Evolutionary conservation across 2,329 filamentous ascomycete species (phyloP).

Genomic region (Lecanicillium sp.): DNA sequence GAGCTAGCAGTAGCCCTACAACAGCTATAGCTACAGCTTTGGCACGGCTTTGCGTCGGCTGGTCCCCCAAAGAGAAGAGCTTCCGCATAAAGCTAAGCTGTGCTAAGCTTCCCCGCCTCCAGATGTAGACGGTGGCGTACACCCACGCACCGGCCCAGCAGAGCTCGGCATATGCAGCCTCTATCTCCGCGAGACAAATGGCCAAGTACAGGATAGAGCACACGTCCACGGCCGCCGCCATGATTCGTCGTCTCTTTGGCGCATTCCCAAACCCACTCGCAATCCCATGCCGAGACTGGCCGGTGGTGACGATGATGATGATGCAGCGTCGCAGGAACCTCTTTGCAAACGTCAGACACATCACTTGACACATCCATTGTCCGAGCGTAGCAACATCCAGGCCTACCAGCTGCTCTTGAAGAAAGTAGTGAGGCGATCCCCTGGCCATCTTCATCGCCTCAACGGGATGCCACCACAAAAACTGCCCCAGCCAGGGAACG

Average conservation of each 20-base stretch:
- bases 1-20: constrained; percentile 6
- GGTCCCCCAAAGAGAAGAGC: no score
- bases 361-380: constrained; percentile 6
- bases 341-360: constrained; percentile 3
- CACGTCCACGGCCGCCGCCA: constrained; percentile 1
- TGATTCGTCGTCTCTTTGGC: background rate
- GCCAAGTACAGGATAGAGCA: constrained; percentile 14
- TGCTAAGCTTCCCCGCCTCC: constrained; percentile 11
- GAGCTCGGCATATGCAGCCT: constrained; percentile 20
- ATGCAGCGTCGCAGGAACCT: constrained; percentile 3
- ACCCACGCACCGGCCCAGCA: constrained; percentile 19
- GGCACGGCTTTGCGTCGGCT: no score
- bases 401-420: constrained; percentile 18
- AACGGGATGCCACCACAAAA: constrained; percentile 21
- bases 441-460: constrained; percentile 27
- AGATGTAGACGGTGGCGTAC: constrained; percentile 14
- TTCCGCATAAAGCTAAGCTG: constrained; percentile 8
- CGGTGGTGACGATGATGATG: background rate
- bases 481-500: constrained; percentile 19
- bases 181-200: constrained; percentile 18
- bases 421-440: constrained; percentile 25
- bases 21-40: background rate
- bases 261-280: no score
- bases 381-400: no score
- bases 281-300: background rate